Evolutionary conservation across 768 basidiomycete species (phyloP), one percentile per base, ranked within the genome.

Genomic region (Leccinum uliginosum): DNA sequence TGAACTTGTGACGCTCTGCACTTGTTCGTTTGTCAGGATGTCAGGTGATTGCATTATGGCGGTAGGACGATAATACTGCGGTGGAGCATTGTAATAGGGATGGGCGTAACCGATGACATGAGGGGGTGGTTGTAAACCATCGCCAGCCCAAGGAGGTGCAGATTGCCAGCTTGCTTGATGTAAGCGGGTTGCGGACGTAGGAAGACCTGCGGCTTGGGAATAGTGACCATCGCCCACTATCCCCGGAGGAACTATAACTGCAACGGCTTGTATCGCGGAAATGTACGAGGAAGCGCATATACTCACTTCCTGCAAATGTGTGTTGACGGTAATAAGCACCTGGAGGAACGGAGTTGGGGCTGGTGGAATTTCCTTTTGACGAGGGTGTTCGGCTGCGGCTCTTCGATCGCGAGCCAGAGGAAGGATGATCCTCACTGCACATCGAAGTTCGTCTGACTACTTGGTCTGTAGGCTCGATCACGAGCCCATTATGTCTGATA

Each of bases 321-420:
- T 87, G 86, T 64, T 80, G 81, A 34, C 84, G 81, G 66, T 88
- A 88, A 68, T 88, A 86, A n/a, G 71, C 70, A 1, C 67, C 61
- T 10, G 73, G 73, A 48, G 65, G 73, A 4, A 77, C 74, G 30
- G 73, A 62, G 17, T 63, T 56, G 19, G 74, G 71, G 55, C 59
- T 67, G 32, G 55, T 65, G 27, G 72, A 66, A 62, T 67, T 77
- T 76, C 60, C 78, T 71, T 63, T 78, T 77, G 54, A 73, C 19
- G 71, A 51, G 7, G 83, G 82, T 14, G 81, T 79, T 34, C 71
- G 72, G 55, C 79, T 81, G 55, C 80, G 76, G 65, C 83, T 83
- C 56, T 77, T 76, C 8, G 81, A 78, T 52, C 73, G 69, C 21
- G 80, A 78, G 6, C 67, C 73, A 6, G 75, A 73, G 12, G 82